Base-by-base conservation (phyloP, 352 stramenopile species). In the Pseudoperonospora humuli region DNA sequence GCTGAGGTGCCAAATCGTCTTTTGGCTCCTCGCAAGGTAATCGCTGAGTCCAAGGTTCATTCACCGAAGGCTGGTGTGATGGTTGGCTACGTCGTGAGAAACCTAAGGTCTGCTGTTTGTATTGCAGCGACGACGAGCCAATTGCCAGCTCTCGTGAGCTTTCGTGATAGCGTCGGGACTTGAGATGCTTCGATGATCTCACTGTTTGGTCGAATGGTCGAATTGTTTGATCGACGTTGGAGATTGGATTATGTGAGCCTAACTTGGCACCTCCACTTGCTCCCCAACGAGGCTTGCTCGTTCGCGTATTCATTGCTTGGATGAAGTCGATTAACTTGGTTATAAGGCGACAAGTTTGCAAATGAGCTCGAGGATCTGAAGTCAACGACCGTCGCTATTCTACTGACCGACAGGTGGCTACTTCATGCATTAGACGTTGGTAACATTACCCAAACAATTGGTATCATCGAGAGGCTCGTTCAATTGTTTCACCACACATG, bases 181-280 rank as follows among this genome's bases (percentile, higher is more conserved):
- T 52, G 27, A 37, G 18, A 17, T 50, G 48, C 9, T 42, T 19
- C 7, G 35, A 39, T 25, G 34, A 25, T 11, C 39, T 56, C 39
- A 56, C 40, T 26, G 33, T 56, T 19, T 56, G 48, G 15, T 52
- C 49, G 21, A 57, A 57, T 5, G 49, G 42, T 14, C 49, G 31
- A 27, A 57, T 20, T 1, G 49, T 52, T 32, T 36, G 26, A 10
- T 57, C 26, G 17, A 57, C 52, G 21, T 52, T 41, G 27, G 38
- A n/a, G 8, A 35, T 26, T 31, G 23, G n/a, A 11, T 24, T 15
- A 35, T 50, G 39, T 4, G 41, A 57, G 18, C 36, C 25, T 27
- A 57, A 27, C 34, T 24, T 39, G 19, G 43, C 49, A 10, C 34
- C 42, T 23, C 41, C 37, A 32, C 27, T 45, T 7, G 52, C 49